Percentiles rank a stretch among this genome's conserved stretches.
phyloP scores from a whole-genome alignment of 805 yeast genomes.

The Myxozyma neotropica region DNA sequence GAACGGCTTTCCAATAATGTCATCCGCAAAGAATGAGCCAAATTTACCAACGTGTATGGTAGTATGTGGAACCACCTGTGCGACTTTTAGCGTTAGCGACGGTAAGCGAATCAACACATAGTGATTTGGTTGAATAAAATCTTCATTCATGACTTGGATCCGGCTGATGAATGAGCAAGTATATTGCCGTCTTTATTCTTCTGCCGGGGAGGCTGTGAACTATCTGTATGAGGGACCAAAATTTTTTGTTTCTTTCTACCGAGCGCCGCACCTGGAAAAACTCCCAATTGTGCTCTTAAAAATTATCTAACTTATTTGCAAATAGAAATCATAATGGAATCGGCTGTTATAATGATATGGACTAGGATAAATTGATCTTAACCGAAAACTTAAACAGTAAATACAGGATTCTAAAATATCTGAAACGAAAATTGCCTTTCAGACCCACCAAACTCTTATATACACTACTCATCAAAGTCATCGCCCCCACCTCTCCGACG shows the following conservation, averaged over 20 bases:
- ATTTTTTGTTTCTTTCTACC: background rate
- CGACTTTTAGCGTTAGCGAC: conserved; percentile 73
- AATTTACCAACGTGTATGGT: conserved; percentile 82
- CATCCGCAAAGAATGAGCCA: conserved; percentile 78
- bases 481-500: conserved; percentile 38
- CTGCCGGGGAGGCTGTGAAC: too few species aligned
- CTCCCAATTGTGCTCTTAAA: background rate
- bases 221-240: too few species aligned
- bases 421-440: background rate
- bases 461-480: conserved; percentile 9
- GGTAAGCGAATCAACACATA: conserved; percentile 75
- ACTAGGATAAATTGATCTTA: too few species aligned
- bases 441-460: background rate
- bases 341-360: too few species aligned
- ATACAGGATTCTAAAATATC: background rate
- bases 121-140: conserved; percentile 51
- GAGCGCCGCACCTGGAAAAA: background rate
- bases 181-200: too few species aligned
- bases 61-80: conserved; percentile 63
- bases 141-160: conserved; percentile 18
- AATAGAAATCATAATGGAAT: too few species aligned
- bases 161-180: background rate
- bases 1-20: conserved; percentile 74
- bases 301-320: background rate
- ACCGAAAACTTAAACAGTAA: too few species aligned